Evolutionary conservation across 257 asterid species (phyloP), one percentile per base, ranked within the genome.

Genomic region (Forsythia suspensa): DNA sequence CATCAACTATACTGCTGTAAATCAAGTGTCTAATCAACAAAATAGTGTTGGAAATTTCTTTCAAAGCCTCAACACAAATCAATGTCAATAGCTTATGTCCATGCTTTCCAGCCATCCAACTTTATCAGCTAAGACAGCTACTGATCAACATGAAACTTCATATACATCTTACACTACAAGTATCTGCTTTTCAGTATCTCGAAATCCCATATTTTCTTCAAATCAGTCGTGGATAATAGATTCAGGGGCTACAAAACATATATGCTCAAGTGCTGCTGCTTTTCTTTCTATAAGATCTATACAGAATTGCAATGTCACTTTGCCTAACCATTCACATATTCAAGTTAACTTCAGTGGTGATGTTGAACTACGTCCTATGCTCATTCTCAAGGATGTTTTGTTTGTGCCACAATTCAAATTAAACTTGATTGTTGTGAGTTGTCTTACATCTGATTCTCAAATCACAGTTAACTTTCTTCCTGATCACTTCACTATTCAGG

Each of bases 391-490:
- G n/a, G n/a, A n/a, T n/a, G n/a, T n/a, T n/a, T n/a, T n/a, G n/a
- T n/a, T n/a, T n/a, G n/a, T n/a, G n/a, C n/a, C n/a, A n/a, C n/a
- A n/a, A n/a, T n/a, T n/a, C n/a, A n/a, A n/a, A n/a, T n/a, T n/a
- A n/a, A n/a, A n/a, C n/a, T n/a, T n/a, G n/a, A n/a, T n/a, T n/a
- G n/a, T n/a, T n/a, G 51, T 36, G 0, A 39, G 48, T 6, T 38
- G 0, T 18, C n/a, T 39, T 0, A 16, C 36, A 39, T 8, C 4
- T 0, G 0, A 18, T 11, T 18, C 48, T 4, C 0, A 5, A 0
- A n/a, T 1, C 3, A 70, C 9, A 4, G 16, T 39, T 0, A 4
- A 0, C 40, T 6, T 24, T 7, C 18, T 44, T 20, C 41, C 66
- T 20, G 8, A 72, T 21, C 3, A 13, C 8, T 7, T 13, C 1